Evolutionary conservation across 2,329 filamentous ascomycete species (phyloP).

Genomic region (Chaetothyriales sp.): DNA sequence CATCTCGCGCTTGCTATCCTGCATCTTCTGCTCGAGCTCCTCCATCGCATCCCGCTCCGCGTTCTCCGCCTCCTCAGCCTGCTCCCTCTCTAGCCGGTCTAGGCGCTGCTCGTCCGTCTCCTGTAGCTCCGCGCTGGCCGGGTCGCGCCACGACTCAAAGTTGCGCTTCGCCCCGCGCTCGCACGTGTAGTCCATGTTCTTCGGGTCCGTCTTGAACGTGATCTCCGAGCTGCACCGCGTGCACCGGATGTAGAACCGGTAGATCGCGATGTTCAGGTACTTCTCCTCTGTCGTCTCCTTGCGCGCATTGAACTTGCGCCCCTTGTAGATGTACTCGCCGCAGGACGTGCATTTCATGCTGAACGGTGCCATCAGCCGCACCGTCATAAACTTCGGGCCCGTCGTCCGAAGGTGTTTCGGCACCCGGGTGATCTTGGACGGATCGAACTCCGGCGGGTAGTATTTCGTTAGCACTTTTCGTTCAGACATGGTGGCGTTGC

Average conservation of each 20-base stretch:
- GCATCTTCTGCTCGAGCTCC: conserved; percentile 82
- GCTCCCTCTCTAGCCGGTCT: conserved; percentile 67
- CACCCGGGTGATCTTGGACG: conserved; percentile 56
- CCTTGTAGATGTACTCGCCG: conserved; percentile 79
- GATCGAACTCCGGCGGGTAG: conserved; percentile 69
- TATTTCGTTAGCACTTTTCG: conserved; percentile 60
- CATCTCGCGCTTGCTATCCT: conserved; percentile 91
- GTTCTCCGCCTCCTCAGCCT: conserved; percentile 45
- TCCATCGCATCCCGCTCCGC: conserved; percentile 84
- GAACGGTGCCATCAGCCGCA: conserved; percentile 82
- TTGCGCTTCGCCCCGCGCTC: conserved; percentile 78
- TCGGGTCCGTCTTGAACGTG: conserved; percentile 86
- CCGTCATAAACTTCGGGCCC: conserved; percentile 68
- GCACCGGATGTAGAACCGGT: conserved; percentile 80
- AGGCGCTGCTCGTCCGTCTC: conserved; percentile 81
- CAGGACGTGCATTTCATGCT: conserved; percentile 57
- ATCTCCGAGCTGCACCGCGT: conserved; percentile 77
- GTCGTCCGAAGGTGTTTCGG: conserved; percentile 41
- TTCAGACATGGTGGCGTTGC: conserved; percentile 54
- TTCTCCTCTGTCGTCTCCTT: conserved; percentile 87
- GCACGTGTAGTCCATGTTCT: conserved; percentile 78
- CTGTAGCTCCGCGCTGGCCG: conserved; percentile 39
- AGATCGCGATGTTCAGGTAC: conserved; percentile 78
- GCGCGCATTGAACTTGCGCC: conserved; percentile 85
- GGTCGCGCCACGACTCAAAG: conserved; percentile 76